Conservation (phyloP, 1,139 yeast species). For the Candida mesenterica region DNA sequence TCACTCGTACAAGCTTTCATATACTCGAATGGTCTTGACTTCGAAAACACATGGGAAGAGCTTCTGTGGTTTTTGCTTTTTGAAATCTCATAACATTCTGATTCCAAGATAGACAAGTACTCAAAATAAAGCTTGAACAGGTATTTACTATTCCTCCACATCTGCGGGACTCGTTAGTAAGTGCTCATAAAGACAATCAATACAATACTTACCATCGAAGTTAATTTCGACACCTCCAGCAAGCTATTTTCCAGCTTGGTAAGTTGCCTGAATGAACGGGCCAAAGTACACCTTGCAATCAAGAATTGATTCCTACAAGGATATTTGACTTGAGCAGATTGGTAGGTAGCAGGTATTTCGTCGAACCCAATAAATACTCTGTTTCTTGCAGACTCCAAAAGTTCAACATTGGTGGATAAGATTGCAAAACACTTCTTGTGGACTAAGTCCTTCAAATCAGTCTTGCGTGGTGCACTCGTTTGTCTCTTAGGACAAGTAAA, state of each 20-base stretch:
- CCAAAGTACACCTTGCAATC: background rate
- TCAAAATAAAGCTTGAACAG: constrained; percentile 1
- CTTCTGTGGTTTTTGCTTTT: background rate
- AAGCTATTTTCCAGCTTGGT: too few relatives aligned
- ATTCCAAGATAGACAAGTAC: constrained; percentile 1
- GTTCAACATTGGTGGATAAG: constrained; percentile 1
- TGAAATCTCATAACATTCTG: constrained; percentile 1
- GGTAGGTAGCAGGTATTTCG: too few relatives aligned
- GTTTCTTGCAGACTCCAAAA: background rate
- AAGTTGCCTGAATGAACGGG: too few relatives aligned
- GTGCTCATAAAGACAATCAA: too few relatives aligned
- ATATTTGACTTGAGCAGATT: too few relatives aligned
- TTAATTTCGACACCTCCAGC: too few relatives aligned
- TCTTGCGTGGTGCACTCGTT: background rate
- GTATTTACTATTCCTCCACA: background rate
- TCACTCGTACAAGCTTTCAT: too few relatives aligned
- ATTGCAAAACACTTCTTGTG: background rate
- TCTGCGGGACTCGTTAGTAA: too few relatives aligned
- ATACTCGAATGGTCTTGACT: too few relatives aligned
- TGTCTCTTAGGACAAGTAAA: background rate
- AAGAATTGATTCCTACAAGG: background rate
- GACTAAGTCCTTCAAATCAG: background rate
- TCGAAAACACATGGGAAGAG: too few relatives aligned
- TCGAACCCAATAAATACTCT: too few relatives aligned
- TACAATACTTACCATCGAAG: too few relatives aligned